Evolutionary conservation across 179 eudicot species (phyloP), one percentile per base, ranked within the genome.

Genomic region (Spinacia oleracea): DNA sequence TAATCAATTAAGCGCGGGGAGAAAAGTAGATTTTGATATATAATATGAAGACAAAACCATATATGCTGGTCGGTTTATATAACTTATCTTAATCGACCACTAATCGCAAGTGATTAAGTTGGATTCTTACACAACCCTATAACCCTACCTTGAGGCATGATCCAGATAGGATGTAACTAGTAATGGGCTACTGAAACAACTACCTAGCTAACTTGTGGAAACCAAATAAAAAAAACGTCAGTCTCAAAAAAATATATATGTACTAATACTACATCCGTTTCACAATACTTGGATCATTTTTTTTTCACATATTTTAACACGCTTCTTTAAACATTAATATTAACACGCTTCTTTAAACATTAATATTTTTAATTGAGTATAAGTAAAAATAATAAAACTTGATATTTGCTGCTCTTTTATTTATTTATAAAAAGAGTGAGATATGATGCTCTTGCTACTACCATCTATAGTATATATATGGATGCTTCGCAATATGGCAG

Each of bases 71-170:
- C 27, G n/a, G n/a, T n/a, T n/a, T n/a, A n/a, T 46, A 27, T 16
- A 12, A 71, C 27, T 27, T 48, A 20, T 29, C 59, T 46, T 29
- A 46, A 48, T 29, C 59, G 29, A 71, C 74, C 74, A 71, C n/a
- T 71, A 27, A 48, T 48, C 46, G n/a, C n/a, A 29, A 48, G 15
- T 46, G 40, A 48, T 48, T 27, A 46, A 31, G 59, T 46, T 71
- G 56, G 74, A 48, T 27, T 50, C 35, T 11, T 46, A 48, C n/a
- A 48, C 15, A 48, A 27, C 58, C 74, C 74, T 71, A 71, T 71
- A 15, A 71, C 74, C 74, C 74, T 71, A 71, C 45, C 29, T 23
- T 45, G 11, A 48, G 74, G 59, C 74, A 8, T 27, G 34, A 70
- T 70, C 73, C 21, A 70, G 9, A 23, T 25, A 70, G 14, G 29